A percentile compares a stretch with the other conserved stretches of the same genome.
Conservation (phyloP, 768 basidiomycete species). For the Tylopilus subfusipes region DNA sequence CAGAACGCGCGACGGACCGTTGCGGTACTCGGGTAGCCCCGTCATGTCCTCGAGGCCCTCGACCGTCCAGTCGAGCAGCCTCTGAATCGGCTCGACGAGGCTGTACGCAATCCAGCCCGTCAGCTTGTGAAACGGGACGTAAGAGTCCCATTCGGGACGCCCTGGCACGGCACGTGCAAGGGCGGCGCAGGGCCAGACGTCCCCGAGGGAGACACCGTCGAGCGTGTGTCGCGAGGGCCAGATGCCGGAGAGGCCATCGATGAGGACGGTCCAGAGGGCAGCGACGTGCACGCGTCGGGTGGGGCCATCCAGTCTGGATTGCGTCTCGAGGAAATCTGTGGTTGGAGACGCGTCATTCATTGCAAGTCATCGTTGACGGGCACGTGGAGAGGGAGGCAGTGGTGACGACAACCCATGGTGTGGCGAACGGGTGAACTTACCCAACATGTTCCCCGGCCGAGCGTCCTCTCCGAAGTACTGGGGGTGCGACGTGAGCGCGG, state of each 20-base stretch:
- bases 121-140: constrained; percentile 95
- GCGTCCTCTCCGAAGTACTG: constrained; percentile 71
- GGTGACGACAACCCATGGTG: neutral
- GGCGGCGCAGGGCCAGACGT: constrained; percentile 86
- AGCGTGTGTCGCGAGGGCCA: constrained; percentile 81
- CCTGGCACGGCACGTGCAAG: constrained; percentile 35
- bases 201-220: constrained; percentile 72
- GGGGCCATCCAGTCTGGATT: constrained; percentile 43
- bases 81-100: constrained; percentile 79
- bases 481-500: constrained; percentile 62
- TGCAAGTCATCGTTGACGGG: neutral
- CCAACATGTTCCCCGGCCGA: constrained; percentile 79
- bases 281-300: constrained; percentile 61
- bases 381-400: neutral
- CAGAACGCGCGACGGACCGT: constrained; percentile 46
- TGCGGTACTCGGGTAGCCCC: constrained; percentile 93
- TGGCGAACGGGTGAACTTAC: constrained; percentile 34
- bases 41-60: constrained; percentile 82
- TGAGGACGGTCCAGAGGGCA: constrained; percentile 77
- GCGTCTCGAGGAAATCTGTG: constrained; percentile 63
- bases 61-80: constrained; percentile 74
- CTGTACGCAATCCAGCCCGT: constrained; percentile 93
- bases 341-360: neutral
- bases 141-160: constrained; percentile 52
- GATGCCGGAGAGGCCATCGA: constrained; percentile 79